Conservation (phyloP, 768 basidiomycete genomes). For the Mycena rosella region DNA sequence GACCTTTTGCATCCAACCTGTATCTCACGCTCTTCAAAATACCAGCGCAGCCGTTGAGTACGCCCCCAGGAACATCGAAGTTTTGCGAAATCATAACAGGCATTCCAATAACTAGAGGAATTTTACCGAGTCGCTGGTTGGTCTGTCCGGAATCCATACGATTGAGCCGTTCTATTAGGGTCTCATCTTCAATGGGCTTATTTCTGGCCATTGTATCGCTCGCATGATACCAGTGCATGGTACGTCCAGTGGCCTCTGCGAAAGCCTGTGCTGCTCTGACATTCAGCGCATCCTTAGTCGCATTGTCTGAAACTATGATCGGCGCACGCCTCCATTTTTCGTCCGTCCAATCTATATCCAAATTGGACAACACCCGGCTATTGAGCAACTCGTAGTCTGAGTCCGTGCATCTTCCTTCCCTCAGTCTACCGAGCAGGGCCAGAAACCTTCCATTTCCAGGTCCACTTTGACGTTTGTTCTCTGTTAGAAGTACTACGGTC, state of each 20-base stretch:
- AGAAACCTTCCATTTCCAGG: constrained; percentile 3
- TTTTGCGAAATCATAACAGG: constrained; percentile 47
- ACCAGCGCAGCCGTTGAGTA: constrained; percentile 44
- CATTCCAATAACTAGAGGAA: constrained; percentile 48
- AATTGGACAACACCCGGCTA: background rate
- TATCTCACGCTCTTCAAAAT: background rate
- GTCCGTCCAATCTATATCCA: background rate
- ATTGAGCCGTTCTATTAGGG: background rate
- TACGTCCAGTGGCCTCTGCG: background rate
- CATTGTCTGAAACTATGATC: constrained; percentile 41
- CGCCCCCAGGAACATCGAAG: constrained; percentile 40
- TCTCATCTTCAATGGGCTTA: background rate
- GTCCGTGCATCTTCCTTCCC: constrained; percentile 32
- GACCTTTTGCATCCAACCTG: background rate
- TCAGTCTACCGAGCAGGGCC: background rate
- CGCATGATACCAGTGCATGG: constrained; percentile 32
- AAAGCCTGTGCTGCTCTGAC: background rate
- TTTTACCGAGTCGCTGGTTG: constrained; percentile 24
- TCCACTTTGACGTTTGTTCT: constrained; percentile 24
- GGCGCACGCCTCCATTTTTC: constrained; percentile 34
- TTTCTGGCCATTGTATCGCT: constrained; percentile 19
- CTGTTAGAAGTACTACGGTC: constrained; percentile 25
- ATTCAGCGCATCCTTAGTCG: background rate
- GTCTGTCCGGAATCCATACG: constrained; percentile 31
- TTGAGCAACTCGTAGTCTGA: constrained; percentile 33